Evolutionary conservation across 768 basidiomycete species (phyloP).

Genomic region (Trametes cingulata): DNA sequence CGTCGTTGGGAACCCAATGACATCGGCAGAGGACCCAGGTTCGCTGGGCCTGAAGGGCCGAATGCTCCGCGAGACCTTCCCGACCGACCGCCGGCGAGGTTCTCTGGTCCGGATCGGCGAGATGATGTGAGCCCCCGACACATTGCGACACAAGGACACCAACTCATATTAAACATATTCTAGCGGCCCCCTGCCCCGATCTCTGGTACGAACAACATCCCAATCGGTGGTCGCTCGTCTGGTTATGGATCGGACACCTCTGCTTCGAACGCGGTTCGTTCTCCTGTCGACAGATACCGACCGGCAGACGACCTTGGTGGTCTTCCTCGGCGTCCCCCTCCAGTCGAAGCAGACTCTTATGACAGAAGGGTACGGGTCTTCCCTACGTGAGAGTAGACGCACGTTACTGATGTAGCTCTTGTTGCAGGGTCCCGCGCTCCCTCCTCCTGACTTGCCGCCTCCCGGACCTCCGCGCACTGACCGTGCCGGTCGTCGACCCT

Average conservation of each 20-base stretch:
- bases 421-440: background rate
- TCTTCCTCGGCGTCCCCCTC: background rate
- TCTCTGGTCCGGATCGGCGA: background rate
- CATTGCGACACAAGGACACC: too few species aligned
- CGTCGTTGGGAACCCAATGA: conserved; percentile 9
- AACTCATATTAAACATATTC: background rate
- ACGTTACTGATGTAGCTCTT: background rate
- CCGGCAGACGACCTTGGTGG: background rate
- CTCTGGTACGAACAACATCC: conserved; percentile 16
- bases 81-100: background rate
- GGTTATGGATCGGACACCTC: background rate
- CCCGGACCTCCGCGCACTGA: background rate
- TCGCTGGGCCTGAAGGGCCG: background rate
- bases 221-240: conserved; percentile 4
- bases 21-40: background rate
- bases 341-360: background rate
- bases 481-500: conserved; percentile 1
- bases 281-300: background rate
- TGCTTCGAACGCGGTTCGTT: background rate
- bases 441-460: background rate
- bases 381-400: background rate
- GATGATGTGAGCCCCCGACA: background rate
- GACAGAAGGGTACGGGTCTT: conserved; percentile 5
- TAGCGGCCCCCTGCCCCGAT: conserved; percentile 7
- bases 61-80: background rate